These are phyloP conservation scores for Picochlorum sp. DNA, from an alignment of 139 green algal species.

Conservation along the genomic window DNA sequence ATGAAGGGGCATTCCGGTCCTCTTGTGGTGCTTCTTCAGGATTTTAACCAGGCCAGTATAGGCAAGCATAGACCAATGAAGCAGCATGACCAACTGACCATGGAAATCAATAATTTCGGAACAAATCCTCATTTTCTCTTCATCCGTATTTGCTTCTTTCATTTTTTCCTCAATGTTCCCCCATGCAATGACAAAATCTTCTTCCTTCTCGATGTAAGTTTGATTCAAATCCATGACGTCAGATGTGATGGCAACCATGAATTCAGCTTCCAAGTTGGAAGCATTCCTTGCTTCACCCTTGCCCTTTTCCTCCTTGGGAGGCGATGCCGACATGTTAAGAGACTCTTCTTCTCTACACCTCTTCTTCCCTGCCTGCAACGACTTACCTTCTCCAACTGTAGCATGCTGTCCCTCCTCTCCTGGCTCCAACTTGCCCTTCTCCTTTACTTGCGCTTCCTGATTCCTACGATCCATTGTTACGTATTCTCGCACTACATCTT, in stretches of 20 bases:
- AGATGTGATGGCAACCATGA: slow-evolving; percentile 30
- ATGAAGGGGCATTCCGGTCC: slow-evolving; percentile 52
- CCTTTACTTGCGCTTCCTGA: no score
- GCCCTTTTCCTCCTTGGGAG: not conserved
- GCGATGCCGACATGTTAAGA: no score
- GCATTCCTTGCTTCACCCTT: not conserved
- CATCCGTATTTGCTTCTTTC: not conserved
- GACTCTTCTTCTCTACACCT: no score
- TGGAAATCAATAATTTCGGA: slow-evolving; percentile 58
- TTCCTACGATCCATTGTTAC: no score
- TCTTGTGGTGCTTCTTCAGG: slow-evolving; percentile 85
- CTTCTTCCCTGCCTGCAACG: no score
- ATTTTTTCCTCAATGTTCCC: slow-evolving; percentile 22
- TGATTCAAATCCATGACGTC: slow-evolving; percentile 61
- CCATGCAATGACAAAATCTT: slow-evolving; percentile 51
- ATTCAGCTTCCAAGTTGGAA: slow-evolving; percentile 24
- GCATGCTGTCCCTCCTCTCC: no score
- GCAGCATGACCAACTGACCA: slow-evolving; percentile 63
- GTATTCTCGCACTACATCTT: no score
- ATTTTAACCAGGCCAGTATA: slow-evolving; percentile 78
- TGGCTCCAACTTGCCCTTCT: no score
- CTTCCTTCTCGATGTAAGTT: slow-evolving; percentile 63
- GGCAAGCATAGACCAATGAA: slow-evolving; percentile 69
- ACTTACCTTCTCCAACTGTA: no score
- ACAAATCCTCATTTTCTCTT: not conserved